These are phyloP conservation scores for Conringia planisiliqua DNA, from an alignment of 345 rosid genomes.

Conservation along the genomic window DNA sequence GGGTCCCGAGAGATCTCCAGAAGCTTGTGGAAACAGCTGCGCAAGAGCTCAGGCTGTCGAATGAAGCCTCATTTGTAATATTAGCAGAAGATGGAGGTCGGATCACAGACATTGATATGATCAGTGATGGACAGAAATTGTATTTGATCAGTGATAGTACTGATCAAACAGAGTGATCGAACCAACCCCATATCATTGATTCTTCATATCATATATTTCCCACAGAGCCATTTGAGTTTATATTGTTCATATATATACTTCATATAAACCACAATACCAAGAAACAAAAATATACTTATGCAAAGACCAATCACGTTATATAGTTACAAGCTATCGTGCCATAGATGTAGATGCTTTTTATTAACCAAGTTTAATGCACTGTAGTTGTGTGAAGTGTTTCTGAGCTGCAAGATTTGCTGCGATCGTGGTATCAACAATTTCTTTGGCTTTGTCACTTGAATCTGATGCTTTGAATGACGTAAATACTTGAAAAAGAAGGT, in stretches of 20 bases:
- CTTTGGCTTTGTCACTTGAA: background rate
- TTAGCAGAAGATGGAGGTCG: conserved; percentile 71
- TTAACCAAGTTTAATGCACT: background rate
- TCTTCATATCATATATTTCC: background rate
- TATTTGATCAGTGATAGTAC: conserved; percentile 44
- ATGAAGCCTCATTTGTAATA: conserved; percentile 36
- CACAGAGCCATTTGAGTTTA: background rate
- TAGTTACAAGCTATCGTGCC: background rate
- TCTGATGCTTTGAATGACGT: background rate
- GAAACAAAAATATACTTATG: too few species aligned
- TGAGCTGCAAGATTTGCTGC: conserved; percentile 14
- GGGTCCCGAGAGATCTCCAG: conserved; percentile 55
- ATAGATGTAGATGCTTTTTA: background rate
- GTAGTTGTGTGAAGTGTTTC: conserved; percentile 17
- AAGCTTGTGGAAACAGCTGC: conserved; percentile 58
- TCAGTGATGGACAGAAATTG: conserved; percentile 67
- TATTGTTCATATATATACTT: background rate
- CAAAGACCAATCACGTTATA: background rate
- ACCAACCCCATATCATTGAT: background rate
- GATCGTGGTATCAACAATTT: background rate
- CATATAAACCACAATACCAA: too few species aligned
- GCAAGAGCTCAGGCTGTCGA: conserved; percentile 42
- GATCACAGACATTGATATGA: conserved; percentile 62
- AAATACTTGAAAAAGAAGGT: background rate
- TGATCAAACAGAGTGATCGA: conserved; percentile 7